Conservation (phyloP, 2,329 filamentous ascomycete genomes). For the Dactylellina haptotyla region DNA sequence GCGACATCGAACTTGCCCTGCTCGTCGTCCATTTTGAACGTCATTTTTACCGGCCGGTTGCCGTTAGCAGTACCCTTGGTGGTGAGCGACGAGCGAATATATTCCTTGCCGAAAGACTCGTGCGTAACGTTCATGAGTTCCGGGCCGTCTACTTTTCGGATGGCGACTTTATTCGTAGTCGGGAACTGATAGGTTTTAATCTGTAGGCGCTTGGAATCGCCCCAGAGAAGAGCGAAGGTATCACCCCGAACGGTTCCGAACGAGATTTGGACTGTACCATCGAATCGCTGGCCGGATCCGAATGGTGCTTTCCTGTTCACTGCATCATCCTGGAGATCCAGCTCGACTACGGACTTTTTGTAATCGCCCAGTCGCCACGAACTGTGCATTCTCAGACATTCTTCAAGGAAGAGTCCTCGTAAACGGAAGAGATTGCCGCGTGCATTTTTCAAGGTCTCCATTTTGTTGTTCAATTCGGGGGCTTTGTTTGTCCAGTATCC, state of each 20-base stretch:
- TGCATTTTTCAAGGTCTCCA: constrained; percentile 18
- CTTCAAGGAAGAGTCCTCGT: constrained; percentile 24
- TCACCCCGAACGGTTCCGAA: constrained; percentile 33
- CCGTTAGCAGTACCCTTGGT: background rate
- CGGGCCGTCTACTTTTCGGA: constrained; percentile 7
- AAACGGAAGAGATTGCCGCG: constrained; percentile 37
- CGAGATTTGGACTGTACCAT: constrained; percentile 22
- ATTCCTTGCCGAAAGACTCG: background rate
- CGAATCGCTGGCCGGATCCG: background rate
- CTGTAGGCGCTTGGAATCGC: background rate
- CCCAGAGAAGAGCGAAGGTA: constrained; percentile 20
- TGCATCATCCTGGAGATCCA: background rate
- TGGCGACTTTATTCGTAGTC: background rate
- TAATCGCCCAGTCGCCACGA: constrained; percentile 43
- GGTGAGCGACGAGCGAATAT: background rate
- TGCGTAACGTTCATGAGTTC: background rate
- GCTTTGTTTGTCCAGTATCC: background rate
- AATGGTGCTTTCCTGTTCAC: background rate
- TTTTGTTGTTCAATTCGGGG: constrained; percentile 16
- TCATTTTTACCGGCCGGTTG: background rate
- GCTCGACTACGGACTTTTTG: constrained; percentile 26
- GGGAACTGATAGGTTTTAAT: constrained; percentile 25
- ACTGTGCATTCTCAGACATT: constrained; percentile 34
- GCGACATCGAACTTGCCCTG: constrained; percentile 11
- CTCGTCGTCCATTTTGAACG: constrained; percentile 4